A percentile compares a stretch with the other conserved stretches of the same genome.
These are phyloP conservation scores for Sextonia rubra DNA, from an alignment of 164 flowering plant species.

Conservation along the genomic window DNA sequence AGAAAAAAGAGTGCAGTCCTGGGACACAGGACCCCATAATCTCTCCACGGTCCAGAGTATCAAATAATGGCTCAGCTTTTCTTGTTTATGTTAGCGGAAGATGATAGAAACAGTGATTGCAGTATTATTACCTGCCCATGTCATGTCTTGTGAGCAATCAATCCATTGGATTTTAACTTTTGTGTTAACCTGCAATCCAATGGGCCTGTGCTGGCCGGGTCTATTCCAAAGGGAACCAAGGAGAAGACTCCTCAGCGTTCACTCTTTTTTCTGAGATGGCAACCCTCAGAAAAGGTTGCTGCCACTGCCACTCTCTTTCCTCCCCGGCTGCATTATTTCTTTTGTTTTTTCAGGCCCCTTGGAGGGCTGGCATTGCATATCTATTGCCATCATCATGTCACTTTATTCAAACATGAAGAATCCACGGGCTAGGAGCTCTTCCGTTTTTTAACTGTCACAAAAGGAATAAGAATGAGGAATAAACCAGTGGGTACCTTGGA, in stretches of 20 bases:
- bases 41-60: neutral
- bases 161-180: neutral
- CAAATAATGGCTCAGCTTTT: neutral
- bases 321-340: too few species aligned
- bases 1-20: neutral
- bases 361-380: neutral
- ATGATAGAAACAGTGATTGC: slow-evolving; percentile 11
- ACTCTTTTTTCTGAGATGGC: neutral
- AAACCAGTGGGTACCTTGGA: neutral
- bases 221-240: neutral
- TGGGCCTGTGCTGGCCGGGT: too few species aligned
- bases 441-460: slow-evolving; percentile 7
- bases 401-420: slow-evolving; percentile 9
- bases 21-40: neutral
- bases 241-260: too few species aligned
- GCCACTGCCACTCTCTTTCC: neutral
- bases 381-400: slow-evolving; percentile 4
- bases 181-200: neutral
- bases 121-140: slow-evolving; percentile 5
- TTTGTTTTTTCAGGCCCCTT: neutral
- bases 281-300: neutral
- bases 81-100: neutral
- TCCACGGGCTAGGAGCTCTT: neutral
- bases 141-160: neutral
- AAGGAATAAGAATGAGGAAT: slow-evolving; percentile 7